Evolutionary conservation across 78 protist species (phyloP).

Genomic region (Tieghemostelium lacteum): DNA sequence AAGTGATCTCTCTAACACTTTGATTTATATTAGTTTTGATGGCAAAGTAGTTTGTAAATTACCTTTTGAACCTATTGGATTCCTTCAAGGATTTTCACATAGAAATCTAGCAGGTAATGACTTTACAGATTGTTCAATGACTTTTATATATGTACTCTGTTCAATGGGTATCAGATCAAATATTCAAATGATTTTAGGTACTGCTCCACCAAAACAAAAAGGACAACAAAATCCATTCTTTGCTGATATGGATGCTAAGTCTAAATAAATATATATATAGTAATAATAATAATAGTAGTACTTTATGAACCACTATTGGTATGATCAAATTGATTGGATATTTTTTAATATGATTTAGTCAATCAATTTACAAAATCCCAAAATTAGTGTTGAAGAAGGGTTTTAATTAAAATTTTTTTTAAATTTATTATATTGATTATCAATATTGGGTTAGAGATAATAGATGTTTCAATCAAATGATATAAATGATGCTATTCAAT

Average conservation of each 20-base stretch:
- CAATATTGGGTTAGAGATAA: no score
- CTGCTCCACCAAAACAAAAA: constrained; percentile 51
- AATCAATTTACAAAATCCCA: no score
- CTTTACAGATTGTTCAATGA: constrained; percentile 81
- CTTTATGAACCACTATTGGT: no score
- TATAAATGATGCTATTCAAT: no score
- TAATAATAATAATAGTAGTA: no score
- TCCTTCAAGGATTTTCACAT: constrained; percentile 75
- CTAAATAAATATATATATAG: neutral
- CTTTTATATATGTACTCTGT: constrained; percentile 83
- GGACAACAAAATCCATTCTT: constrained; percentile 32
- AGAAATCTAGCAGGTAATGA: constrained; percentile 80
- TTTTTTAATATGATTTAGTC: no score
- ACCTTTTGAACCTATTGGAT: constrained; percentile 87
- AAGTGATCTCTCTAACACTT: no score
- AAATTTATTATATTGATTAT: no score
- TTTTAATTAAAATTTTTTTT: no score
- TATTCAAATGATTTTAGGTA: constrained; percentile 81
- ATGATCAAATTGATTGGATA: no score
- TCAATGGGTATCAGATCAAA: constrained; percentile 78
- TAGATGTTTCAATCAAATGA: no score
- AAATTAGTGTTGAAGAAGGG: no score
- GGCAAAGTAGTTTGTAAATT: constrained; percentile 83
- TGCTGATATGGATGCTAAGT: neutral
- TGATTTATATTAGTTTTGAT: constrained; percentile 62